These are phyloP conservation scores for Verticillium klebahnii DNA, from an alignment of 2,329 filamentous ascomycete genomes.

Conservation along the genomic window DNA sequence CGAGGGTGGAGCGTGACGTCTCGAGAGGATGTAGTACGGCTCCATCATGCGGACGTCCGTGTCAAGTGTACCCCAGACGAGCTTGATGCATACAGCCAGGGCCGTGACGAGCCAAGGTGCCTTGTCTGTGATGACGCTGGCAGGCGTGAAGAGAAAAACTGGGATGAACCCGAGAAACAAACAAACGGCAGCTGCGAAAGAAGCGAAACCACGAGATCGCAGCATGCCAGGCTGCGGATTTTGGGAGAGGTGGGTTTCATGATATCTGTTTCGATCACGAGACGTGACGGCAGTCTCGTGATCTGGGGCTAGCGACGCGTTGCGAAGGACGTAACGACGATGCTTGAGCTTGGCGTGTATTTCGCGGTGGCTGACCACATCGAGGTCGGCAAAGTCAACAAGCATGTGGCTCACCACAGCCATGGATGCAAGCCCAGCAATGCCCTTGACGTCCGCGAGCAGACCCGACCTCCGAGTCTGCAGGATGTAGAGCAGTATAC, in stretches of 20 bases:
- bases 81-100: constrained; percentile 61
- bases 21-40: constrained; percentile 67
- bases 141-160: constrained; percentile 55
- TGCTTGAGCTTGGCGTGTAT: constrained; percentile 65
- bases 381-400: constrained; percentile 69
- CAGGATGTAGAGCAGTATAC: constrained; percentile 55
- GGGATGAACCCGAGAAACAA: constrained; percentile 56
- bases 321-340: constrained; percentile 64
- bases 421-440: constrained; percentile 71
- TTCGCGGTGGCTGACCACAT: constrained; percentile 59
- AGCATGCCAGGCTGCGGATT: constrained; percentile 69
- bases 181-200: constrained; percentile 55
- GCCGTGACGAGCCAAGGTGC: constrained; percentile 63
- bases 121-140: constrained; percentile 51
- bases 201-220: constrained; percentile 52
- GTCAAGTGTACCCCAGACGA: constrained; percentile 65
- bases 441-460: constrained; percentile 64
- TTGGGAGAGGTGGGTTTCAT: constrained; percentile 44
- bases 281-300: constrained; percentile 39
- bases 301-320: constrained; percentile 66
- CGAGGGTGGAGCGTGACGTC: constrained; percentile 59
- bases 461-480: constrained; percentile 61
- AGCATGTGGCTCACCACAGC: constrained; percentile 69
- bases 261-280: constrained; percentile 40
- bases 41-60: constrained; percentile 68